Conservation (phyloP, 1,284 basidiomycete species). For the Leccinum fuscescens region DNA sequence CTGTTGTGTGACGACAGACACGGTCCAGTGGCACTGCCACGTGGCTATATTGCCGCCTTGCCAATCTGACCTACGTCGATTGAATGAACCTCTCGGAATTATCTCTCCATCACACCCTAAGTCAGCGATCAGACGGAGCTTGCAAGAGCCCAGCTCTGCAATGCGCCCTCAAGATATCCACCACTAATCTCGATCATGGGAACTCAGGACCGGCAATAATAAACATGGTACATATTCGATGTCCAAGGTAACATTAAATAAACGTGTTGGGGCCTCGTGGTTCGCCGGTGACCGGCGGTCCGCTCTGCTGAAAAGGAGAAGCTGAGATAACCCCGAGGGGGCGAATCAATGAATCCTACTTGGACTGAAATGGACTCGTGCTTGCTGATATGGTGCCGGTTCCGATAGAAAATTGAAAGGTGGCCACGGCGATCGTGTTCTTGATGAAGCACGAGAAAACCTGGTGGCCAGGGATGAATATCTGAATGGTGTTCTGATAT, state of each 20-base stretch:
- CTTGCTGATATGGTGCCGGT: constrained; percentile 29
- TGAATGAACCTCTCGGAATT: constrained; percentile 12
- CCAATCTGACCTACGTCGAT: constrained; percentile 10
- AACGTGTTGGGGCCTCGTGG: constrained; percentile 36
- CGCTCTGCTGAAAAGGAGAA: constrained; percentile 16
- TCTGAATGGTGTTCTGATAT: constrained; percentile 20
- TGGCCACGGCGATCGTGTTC: constrained; percentile 32
- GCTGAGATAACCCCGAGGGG: constrained; percentile 31
- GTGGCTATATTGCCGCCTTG: not conserved
- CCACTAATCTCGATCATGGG: constrained; percentile 23
- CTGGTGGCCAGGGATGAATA: constrained; percentile 32
- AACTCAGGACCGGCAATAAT: constrained; percentile 11
- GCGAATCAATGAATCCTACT: constrained; percentile 33
- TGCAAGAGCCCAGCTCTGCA: not conserved
- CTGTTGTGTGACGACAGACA: constrained; percentile 2
- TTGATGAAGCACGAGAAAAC: constrained; percentile 35
- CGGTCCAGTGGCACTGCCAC: constrained; percentile 2
- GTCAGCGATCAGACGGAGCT: constrained; percentile 5
- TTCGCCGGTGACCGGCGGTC: constrained; percentile 24
- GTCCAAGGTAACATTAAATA: constrained; percentile 30
- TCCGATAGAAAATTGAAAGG: constrained; percentile 34
- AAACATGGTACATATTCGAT: constrained; percentile 20
- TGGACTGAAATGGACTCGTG: constrained; percentile 25
- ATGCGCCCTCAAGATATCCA: constrained; percentile 5
- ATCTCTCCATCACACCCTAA: not conserved